Conservation (phyloP, 371 early-diverging fungal genomes). For the Mortierella sp. region DNA sequence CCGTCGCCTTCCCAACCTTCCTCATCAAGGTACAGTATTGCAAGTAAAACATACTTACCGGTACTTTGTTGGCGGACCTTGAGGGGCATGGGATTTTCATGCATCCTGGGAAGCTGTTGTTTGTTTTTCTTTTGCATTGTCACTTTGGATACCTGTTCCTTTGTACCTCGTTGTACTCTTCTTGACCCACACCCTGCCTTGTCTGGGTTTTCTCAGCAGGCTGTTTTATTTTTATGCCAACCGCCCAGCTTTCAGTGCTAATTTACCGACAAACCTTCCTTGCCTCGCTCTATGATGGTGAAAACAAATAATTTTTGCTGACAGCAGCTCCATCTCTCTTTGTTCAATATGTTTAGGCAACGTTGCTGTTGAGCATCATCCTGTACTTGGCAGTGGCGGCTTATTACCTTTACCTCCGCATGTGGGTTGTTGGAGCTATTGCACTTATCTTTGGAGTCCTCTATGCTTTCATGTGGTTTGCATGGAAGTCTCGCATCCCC, state of each 20-base stretch:
- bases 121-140: background rate
- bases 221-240: background rate
- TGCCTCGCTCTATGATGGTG: too few species aligned
- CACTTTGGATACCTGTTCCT: background rate
- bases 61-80: too few species aligned
- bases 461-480: constrained; percentile 56
- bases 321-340: background rate
- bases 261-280: background rate
- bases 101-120: background rate
- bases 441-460: constrained; percentile 53
- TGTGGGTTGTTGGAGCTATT: constrained; percentile 48
- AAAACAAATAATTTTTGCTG: background rate
- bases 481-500: constrained; percentile 60
- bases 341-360: background rate
- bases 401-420: constrained; percentile 40
- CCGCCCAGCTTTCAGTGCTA: background rate
- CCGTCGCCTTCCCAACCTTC: constrained; percentile 39
- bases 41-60: background rate
- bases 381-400: constrained; percentile 28
- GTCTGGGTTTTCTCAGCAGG: background rate
- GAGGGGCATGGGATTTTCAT: background rate
- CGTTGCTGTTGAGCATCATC: constrained; percentile 34
- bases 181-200: too few species aligned
- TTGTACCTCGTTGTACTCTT: background rate
- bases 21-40: constrained; percentile 38